phyloP scores from a whole-genome alignment of 805 yeast species.

The Debaryomyces maramus region DNA sequence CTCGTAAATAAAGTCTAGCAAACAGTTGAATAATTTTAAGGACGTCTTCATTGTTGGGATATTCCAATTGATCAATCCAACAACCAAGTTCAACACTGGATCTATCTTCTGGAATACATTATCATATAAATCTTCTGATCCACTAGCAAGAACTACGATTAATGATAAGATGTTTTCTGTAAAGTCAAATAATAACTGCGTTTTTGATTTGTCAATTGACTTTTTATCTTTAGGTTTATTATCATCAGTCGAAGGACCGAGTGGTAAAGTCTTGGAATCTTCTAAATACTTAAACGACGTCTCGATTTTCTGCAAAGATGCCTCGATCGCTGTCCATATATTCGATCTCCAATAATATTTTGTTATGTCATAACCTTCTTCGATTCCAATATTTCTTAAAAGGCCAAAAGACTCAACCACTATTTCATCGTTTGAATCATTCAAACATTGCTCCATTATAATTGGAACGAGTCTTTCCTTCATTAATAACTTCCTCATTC shows the following conservation, averaged over 20 bases:
- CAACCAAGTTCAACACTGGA: conserved; percentile 37
- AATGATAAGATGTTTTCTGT: conserved; percentile 74
- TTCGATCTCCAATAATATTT: conserved; percentile 74
- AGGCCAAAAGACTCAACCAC: conserved; percentile 81
- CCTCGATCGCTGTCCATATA: conserved; percentile 63
- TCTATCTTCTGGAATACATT: conserved; percentile 48
- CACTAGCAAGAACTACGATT: conserved; percentile 62
- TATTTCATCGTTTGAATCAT: conserved; percentile 69
- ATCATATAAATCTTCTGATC: conserved; percentile 51
- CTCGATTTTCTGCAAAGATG: conserved; percentile 51
- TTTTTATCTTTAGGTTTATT: conserved; percentile 16
- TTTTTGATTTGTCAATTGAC: conserved; percentile 41
- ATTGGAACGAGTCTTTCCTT: conserved; percentile 70
- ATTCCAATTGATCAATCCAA: conserved; percentile 37
- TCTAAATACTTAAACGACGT: conserved; percentile 47
- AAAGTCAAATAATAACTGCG: conserved; percentile 57
- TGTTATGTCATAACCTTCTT: conserved; percentile 85
- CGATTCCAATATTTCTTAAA: conserved; percentile 74
- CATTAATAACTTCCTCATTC: conserved; percentile 60
- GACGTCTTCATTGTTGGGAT: conserved; percentile 39
- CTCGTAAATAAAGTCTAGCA: conserved; percentile 59
- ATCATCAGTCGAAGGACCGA: conserved; percentile 9
- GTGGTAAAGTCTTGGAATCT: conserved; percentile 11
- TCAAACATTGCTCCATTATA: conserved; percentile 61
- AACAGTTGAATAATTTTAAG: conserved; percentile 47